A percentile compares a stretch with the other conserved stretches of the same genome.
These are phyloP conservation scores for Fomitopsis betulina DNA, from an alignment of 1,284 basidiomycete species.

Conservation along the genomic window DNA sequence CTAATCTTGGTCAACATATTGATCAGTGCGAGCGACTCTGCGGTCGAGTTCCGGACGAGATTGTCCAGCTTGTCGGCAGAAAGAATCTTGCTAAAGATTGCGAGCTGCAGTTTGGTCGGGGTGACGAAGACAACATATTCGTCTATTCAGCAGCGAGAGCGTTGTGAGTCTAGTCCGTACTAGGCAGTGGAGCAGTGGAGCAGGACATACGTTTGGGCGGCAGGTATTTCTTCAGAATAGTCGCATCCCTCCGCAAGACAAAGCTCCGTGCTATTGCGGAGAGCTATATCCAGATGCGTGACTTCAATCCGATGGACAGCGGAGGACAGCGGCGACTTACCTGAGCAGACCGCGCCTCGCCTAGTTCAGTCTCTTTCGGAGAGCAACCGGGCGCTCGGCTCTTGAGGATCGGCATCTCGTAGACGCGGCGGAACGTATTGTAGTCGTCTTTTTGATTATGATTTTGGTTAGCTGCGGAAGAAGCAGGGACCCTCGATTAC, in stretches of 20 bases:
- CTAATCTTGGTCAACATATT: conserved; percentile 84
- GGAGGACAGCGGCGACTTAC: conserved; percentile 32
- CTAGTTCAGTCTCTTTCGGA: conserved; percentile 68
- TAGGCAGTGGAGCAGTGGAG: conserved; percentile 13
- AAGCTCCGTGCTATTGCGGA: conserved; percentile 79
- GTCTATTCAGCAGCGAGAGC: conserved; percentile 41
- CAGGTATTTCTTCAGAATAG: conserved; percentile 78
- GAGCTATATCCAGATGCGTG: conserved; percentile 44
- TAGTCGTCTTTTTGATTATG: conserved; percentile 57
- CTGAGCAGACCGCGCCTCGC: conserved; percentile 69
- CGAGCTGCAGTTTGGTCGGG: conserved; percentile 77
- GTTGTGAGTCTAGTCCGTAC: too few species aligned
- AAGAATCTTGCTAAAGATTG: conserved; percentile 77
- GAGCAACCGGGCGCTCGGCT: conserved; percentile 79
- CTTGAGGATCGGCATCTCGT: conserved; percentile 87
- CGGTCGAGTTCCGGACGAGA: conserved; percentile 62
- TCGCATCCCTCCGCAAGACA: conserved; percentile 85
- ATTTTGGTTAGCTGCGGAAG: background rate
- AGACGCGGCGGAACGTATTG: conserved; percentile 71
- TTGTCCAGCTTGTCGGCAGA: conserved; percentile 62
- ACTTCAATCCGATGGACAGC: background rate
- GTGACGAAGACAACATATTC: conserved; percentile 93
- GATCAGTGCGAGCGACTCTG: conserved; percentile 83
- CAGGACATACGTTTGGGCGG: conserved; percentile 80
- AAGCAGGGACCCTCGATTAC: conserved; percentile 13